These are phyloP conservation scores for Leccinum subtestaceum DNA, from an alignment of 768 basidiomycete species.

Conservation along the genomic window DNA sequence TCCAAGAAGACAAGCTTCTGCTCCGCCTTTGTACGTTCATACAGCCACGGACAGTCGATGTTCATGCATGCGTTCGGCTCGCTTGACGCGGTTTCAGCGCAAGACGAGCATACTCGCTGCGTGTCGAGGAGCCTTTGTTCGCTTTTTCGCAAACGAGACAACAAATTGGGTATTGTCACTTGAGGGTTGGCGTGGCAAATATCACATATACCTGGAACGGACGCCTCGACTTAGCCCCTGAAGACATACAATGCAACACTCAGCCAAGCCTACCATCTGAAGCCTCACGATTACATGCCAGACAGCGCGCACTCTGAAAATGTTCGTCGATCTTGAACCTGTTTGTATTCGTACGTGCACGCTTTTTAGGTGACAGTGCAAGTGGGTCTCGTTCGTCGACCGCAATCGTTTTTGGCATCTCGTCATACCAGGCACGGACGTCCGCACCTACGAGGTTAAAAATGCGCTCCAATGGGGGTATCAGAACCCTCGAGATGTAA, in stretches of 20 bases:
- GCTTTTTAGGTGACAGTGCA: slow-evolving; percentile 37
- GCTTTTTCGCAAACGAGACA: slow-evolving; percentile 50
- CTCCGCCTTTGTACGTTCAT: slow-evolving; percentile 62
- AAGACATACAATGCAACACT: not conserved
- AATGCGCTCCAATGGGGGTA: slow-evolving; percentile 86
- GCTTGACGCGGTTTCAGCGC: slow-evolving; percentile 50
- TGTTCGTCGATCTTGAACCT: slow-evolving; percentile 67
- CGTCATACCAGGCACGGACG: slow-evolving; percentile 80
- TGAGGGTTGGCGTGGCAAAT: slow-evolving; percentile 52
- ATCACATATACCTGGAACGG: slow-evolving; percentile 57
- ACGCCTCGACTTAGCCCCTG: not conserved
- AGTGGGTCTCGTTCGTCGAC: slow-evolving; percentile 36
- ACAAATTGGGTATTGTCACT: slow-evolving; percentile 55
- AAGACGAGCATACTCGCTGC: slow-evolving; percentile 72
- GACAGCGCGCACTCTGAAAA: slow-evolving; percentile 67
- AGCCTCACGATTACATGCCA: slow-evolving; percentile 60
- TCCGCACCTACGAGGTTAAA: slow-evolving; percentile 91
- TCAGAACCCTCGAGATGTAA: slow-evolving; percentile 83
- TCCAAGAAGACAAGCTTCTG: slow-evolving; percentile 33
- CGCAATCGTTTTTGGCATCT: slow-evolving; percentile 69
- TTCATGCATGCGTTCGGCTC: slow-evolving; percentile 77
- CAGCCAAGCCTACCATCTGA: slow-evolving; percentile 45
- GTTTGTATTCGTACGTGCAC: slow-evolving; percentile 30
- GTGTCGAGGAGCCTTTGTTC: slow-evolving; percentile 54
- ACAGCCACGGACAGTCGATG: slow-evolving; percentile 84